Conservation (phyloP, 495 filamentous ascomycete species). For the Tuber calosporum region DNA sequence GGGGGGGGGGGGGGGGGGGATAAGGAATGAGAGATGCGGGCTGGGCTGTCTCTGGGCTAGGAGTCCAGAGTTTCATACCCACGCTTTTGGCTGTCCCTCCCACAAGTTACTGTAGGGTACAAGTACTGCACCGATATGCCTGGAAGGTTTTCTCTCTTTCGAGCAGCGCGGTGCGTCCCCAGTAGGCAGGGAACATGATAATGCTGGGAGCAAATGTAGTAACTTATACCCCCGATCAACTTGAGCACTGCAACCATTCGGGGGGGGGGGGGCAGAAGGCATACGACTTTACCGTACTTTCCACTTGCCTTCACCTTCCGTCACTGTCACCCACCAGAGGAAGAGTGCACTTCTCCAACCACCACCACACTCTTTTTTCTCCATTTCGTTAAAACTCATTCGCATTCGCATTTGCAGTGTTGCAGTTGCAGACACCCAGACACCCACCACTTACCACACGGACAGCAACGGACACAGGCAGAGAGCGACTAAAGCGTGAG, state of each 20-base stretch:
- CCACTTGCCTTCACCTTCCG: slow-evolving; percentile 8
- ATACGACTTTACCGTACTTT: background rate
- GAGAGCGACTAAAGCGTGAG: background rate
- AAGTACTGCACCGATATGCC: background rate
- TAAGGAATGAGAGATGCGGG: slow-evolving; percentile 7
- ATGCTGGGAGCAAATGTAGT: background rate
- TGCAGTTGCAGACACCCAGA: slow-evolving; percentile 2
- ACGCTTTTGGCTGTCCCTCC: background rate
- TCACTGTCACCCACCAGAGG: background rate
- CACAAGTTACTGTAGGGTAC: background rate
- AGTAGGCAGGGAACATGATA: background rate
- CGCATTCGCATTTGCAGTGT: background rate
- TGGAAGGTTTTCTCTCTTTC: background rate
- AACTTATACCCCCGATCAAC: background rate
- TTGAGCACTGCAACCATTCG: background rate
- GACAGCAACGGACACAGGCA: background rate
- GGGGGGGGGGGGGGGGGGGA: background rate
- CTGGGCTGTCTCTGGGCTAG: background rate
- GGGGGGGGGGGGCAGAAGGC: background rate
- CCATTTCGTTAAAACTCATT: background rate
- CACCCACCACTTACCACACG: background rate
- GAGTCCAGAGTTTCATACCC: background rate
- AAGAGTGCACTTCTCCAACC: background rate
- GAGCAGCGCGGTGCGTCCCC: background rate
- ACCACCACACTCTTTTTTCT: background rate